Evolutionary conservation across 2,329 filamentous ascomycete species (phyloP).

Genomic region (Eurotiales sp.): DNA sequence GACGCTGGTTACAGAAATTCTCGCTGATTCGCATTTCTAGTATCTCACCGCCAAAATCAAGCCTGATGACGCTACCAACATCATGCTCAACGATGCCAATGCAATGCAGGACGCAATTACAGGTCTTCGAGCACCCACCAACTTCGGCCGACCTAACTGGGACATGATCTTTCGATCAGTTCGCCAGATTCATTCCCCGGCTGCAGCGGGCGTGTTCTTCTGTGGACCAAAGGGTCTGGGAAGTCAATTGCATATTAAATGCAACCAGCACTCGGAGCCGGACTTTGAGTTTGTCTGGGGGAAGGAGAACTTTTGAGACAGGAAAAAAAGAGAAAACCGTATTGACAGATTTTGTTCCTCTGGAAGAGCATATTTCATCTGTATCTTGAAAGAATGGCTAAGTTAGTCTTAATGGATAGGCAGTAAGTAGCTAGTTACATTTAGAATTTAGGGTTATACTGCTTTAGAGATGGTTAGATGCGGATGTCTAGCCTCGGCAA

Average conservation of each 20-base stretch:
- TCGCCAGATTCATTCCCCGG: conserved; percentile 69
- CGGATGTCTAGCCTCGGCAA: not conserved
- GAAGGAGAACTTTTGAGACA: conserved; percentile 49
- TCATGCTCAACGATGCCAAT: conserved; percentile 88
- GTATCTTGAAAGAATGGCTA: not conserved
- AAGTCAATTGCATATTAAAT: conserved; percentile 73
- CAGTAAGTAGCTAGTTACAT: too few species aligned
- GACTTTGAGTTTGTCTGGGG: conserved; percentile 58
- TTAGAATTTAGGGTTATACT: not conserved
- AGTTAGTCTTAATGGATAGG: not conserved
- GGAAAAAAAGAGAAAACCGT: not conserved
- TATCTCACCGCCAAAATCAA: conserved; percentile 87
- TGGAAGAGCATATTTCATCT: not conserved
- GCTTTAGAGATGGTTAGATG: too few species aligned
- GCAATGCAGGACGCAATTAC: conserved; percentile 82
- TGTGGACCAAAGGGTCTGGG: conserved; percentile 79
- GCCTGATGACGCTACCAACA: conserved; percentile 79
- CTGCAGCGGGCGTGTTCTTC: conserved; percentile 77
- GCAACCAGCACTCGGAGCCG: conserved; percentile 83
- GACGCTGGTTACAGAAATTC: not conserved
- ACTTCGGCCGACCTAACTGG: conserved; percentile 81
- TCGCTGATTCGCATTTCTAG: conserved; percentile 23
- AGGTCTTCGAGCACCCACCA: conserved; percentile 74
- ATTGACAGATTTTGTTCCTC: not conserved
- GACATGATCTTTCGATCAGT: conserved; percentile 85